Base-by-base conservation (phyloP, 805 yeast species). In the Diddensiella caesifluorescens region DNA sequence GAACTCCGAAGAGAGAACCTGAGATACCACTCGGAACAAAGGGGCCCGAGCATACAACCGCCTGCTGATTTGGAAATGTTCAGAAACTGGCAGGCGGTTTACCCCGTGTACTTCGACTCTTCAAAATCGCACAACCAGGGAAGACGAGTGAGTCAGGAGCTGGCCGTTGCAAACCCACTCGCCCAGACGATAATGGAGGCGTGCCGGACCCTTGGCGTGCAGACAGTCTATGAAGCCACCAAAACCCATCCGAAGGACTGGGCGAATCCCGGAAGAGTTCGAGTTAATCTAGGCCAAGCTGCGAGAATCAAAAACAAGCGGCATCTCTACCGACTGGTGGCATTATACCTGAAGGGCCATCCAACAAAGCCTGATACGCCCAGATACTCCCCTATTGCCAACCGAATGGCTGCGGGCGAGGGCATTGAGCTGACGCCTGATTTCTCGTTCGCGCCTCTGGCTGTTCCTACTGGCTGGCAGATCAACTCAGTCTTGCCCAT, bases 261-360 rank as follows among this genome's bases (percentile, higher is more conserved):
- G 74, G 95, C 97, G 51, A 90, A 90, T 58, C 94, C 97, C 3
- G 98, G 98, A n/a, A 74, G 97, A 55, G 89, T 92, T 26, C 76
- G 95, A 51, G 82, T 88, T 18, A 67, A 78, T 34, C 51, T 86
- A 30, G 81, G 78, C 54, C 72, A 73, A 36, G 39, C 45, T 7
- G 39, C 47, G 38, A 29, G 50, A 23, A 39, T 67, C 28, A 62
- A 61, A 41, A 75, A 73, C 48, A 88, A 89, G 59, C 76, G 94
- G 53, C 78, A 76, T 36, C 62, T 90, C 35, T 66, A 83, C 60
- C 68, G 69, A 22, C 69, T 70, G 27, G 69, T 90, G 35, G 76
- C 83, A 4, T 70, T 71, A 45, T 83, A 76, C 55, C 59, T 90
- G 57, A 63, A 75, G 50, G 57, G 60, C 13, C 79, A 83, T 57